Percentiles rank a stretch among this genome's conserved stretches.
Evolutionary conservation across 108 stramenopile genomes (phyloP).

Genomic region (Bacterosira constricta): DNA sequence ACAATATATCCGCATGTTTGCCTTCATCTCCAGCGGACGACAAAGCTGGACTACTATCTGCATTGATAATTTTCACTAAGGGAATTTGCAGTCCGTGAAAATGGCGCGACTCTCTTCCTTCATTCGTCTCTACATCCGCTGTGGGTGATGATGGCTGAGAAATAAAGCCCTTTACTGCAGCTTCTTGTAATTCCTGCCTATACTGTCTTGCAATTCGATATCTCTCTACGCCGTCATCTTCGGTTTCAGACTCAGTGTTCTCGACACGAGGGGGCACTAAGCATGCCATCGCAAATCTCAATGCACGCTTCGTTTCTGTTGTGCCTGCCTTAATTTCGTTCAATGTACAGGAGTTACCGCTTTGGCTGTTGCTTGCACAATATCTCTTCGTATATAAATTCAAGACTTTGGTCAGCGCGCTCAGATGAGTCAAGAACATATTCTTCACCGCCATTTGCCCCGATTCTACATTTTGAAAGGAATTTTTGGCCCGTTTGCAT

Average conservation of each 20-base stretch:
- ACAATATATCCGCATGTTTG: neutral
- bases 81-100: slow-evolving; percentile 26
- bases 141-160: neutral
- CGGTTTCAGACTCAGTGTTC: neutral
- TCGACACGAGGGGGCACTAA: slow-evolving; percentile 9
- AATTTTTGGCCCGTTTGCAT: slow-evolving; percentile 41
- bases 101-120: slow-evolving; percentile 1
- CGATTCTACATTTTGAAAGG: slow-evolving; percentile 31
- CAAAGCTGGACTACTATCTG: neutral
- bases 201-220: slow-evolving; percentile 17
- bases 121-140: neutral
- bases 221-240: slow-evolving; percentile 21
- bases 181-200: slow-evolving; percentile 42
- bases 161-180: slow-evolving; percentile 5
- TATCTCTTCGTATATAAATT: slow-evolving; percentile 13
- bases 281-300: slow-evolving; percentile 34
- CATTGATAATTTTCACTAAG: slow-evolving; percentile 25
- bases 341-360: neutral
- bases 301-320: slow-evolving; percentile 30
- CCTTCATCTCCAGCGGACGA: neutral
- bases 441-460: slow-evolving; percentile 35
- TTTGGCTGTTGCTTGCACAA: neutral
- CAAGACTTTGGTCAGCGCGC: slow-evolving; percentile 8
- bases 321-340: slow-evolving; percentile 19
- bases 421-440: slow-evolving; percentile 39